Base-by-base conservation (phyloP, 768 basidiomycete genomes). In the Pleurotus djamor region DNA sequence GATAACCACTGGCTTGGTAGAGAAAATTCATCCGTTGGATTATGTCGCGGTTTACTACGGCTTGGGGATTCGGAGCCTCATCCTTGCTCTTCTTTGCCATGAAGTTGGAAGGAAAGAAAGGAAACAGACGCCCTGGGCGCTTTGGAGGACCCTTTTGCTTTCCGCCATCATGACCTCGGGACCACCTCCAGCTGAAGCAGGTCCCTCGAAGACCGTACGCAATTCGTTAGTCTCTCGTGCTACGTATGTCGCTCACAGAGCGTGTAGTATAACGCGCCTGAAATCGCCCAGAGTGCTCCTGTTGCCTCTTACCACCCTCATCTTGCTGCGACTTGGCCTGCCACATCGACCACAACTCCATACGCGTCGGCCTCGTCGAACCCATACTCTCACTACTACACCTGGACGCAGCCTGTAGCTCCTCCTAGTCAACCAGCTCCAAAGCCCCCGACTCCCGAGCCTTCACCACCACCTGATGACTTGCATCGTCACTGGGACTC, bases 1-100 rank as follows among this genome's bases (percentile, higher is more conserved):
- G 75, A 61, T 86, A 87, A 10, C 82, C 77, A 65, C 88, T 87
- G 37, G 91, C 89, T 72, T 94, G 93, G 67, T 91, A 93, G 37
- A 94, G 81, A 69, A 91, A 94, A 72, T 90, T 94, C 61, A 94
- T 80, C 33, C 92, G 81, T 70, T 94, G 92, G 17, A 92, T 80
- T 49, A 90, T 83, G 67, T 94, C 93, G 33, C 85, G 77, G 69
- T 92, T 91, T 9, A 78, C 65, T 35, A 89, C 78, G 60, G 72
- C 81, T 69, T 76, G 80, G 2, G 84, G 76, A 59, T 82, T 89
- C 4, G 86, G 86, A 7, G 66, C 72, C 14, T 83, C 81, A 58
- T 83, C 82, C 67, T 82, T 85, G 60, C 74, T 72, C 64, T 87
- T 88, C 74, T 91, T 92, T 16, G 74, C 89, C 91, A 92, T 92